Conservation (phyloP, 305 asterid species). For the Striga hermonthica region DNA sequence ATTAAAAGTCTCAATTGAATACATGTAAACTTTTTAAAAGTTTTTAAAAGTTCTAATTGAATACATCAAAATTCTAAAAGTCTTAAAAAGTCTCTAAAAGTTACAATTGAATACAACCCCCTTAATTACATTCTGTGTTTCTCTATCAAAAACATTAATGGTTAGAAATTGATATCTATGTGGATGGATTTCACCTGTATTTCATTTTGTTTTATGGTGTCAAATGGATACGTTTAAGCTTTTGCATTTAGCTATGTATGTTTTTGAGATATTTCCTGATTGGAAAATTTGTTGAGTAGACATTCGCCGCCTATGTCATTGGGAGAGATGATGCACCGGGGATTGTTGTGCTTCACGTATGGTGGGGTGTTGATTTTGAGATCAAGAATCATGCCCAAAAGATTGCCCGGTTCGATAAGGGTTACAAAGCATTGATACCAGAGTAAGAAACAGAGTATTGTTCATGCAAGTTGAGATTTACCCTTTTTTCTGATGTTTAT, state of each 20-base stretch:
- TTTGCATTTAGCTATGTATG: not conserved
- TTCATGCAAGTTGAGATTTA: constrained; percentile 18
- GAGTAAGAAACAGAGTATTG: constrained; percentile 53
- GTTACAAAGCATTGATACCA: constrained; percentile 85
- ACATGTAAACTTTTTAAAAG: too few species aligned
- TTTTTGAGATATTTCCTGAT: constrained; percentile 3
- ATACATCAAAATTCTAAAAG: too few species aligned
- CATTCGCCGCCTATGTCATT: constrained; percentile 83
- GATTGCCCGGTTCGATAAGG: constrained; percentile 70
- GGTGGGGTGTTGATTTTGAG: constrained; percentile 99
- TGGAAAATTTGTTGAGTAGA: constrained; percentile 39
- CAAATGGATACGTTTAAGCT: constrained; percentile 10
- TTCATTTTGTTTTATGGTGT: not conserved
- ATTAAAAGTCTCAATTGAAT: too few species aligned
- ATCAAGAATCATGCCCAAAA: constrained; percentile 89
- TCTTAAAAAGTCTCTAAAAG: too few species aligned
- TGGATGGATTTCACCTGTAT: not conserved
- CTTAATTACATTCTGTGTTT: not conserved
- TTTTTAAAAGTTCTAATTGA: too few species aligned
- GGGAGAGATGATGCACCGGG: constrained; percentile 96
- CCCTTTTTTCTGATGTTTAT: constrained; percentile 1
- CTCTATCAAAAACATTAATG: not conserved
- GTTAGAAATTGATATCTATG: not conserved
- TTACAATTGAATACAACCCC: too few species aligned
- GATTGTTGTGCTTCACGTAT: constrained; percentile 88